Conservation (phyloP, 805 yeast species). For the Saturnispora quitensis region DNA sequence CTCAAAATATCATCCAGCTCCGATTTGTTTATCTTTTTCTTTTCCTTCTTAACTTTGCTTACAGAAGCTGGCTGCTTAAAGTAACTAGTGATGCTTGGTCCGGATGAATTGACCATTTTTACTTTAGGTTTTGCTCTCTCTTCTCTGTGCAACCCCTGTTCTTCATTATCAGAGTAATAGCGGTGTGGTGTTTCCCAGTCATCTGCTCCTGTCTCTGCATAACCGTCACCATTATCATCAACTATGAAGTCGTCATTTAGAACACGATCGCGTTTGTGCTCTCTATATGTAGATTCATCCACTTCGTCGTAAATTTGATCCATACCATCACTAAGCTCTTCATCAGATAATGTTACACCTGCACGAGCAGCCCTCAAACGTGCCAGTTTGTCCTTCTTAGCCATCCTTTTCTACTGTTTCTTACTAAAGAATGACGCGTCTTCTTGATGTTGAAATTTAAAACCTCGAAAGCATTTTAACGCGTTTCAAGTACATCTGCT, state of each 20-base stretch:
- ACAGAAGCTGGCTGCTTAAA: conserved; percentile 30
- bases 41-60: conserved; percentile 7
- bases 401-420: conserved; percentile 12
- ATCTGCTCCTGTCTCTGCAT: conserved; percentile 87
- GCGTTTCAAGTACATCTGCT: background rate
- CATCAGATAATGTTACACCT: conserved; percentile 40
- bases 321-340: conserved; percentile 35
- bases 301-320: conserved; percentile 77
- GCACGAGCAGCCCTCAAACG: conserved; percentile 57
- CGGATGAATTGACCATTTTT: conserved; percentile 12
- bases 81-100: conserved; percentile 23
- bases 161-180: conserved; percentile 51
- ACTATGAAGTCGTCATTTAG: conserved; percentile 89
- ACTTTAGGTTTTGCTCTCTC: conserved; percentile 28
- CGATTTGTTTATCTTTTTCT: conserved; percentile 30
- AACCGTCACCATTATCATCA: conserved; percentile 90
- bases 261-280: conserved; percentile 68
- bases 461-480: background rate
- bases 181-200: conserved; percentile 65
- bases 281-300: conserved; percentile 70
- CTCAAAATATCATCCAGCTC: conserved; percentile 61
- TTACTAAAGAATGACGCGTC: background rate
- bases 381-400: conserved; percentile 38
- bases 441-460: background rate
- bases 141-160: conserved; percentile 21